These are phyloP conservation scores for Salisapilia sapeloensis DNA, from an alignment of 352 stramenopile species.

Conservation along the genomic window DNA sequence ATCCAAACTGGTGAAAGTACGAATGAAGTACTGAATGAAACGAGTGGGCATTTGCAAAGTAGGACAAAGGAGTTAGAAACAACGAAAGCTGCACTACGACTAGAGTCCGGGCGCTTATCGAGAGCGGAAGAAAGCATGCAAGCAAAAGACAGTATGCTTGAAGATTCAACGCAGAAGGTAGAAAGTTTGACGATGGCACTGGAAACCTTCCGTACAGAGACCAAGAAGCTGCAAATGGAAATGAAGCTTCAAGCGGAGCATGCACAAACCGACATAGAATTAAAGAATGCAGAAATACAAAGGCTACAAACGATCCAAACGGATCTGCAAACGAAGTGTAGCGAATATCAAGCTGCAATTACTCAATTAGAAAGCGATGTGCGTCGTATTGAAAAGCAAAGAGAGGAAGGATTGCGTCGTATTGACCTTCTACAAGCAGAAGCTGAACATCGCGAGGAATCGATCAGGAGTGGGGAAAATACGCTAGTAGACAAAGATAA, in stretches of 20 bases:
- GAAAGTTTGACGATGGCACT: constrained; percentile 38
- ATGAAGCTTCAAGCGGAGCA: constrained; percentile 58
- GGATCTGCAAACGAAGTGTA: constrained; percentile 42
- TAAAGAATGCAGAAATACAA: constrained; percentile 56
- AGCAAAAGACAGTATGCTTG: constrained; percentile 35
- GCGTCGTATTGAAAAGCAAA: constrained; percentile 10
- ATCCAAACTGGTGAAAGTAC: constrained; percentile 36
- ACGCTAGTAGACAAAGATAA: constrained; percentile 13
- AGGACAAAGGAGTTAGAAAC: constrained; percentile 48
- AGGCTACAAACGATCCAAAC: constrained; percentile 22
- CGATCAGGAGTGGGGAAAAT: constrained; percentile 10
- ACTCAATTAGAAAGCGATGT: constrained; percentile 24
- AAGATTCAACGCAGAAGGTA: constrained; percentile 44
- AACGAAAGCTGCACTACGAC: constrained; percentile 21
- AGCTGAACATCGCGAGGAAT: constrained; percentile 18
- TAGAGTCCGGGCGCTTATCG: constrained; percentile 32
- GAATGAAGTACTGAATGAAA: constrained; percentile 49
- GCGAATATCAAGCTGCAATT: constrained; percentile 27
- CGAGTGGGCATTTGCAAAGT: constrained; percentile 28
- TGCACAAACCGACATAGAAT: constrained; percentile 35
- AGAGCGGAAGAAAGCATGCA: constrained; percentile 45
- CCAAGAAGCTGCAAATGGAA: constrained; percentile 59
- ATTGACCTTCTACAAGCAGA: constrained; percentile 35
- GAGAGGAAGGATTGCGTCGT: constrained; percentile 28
- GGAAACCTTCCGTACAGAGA: constrained; percentile 36